A percentile compares a stretch with the other conserved stretches of the same genome.
Evolutionary conservation across 169 alveolate genomes (phyloP).

Genomic region (Amoebophrya sp.): DNA sequence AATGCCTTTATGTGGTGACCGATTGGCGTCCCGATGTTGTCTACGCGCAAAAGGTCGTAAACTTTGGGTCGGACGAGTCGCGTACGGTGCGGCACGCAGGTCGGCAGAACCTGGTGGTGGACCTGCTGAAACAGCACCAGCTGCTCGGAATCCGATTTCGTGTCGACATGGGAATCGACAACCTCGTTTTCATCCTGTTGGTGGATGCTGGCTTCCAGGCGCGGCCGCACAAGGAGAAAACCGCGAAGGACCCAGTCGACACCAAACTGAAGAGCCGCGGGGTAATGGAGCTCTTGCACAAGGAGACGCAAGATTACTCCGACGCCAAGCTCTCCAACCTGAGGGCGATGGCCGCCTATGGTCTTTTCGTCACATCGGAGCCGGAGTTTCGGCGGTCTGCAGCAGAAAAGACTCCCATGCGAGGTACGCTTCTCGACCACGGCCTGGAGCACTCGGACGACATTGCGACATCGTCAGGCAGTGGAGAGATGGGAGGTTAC

Average conservation of each 20-base stretch:
- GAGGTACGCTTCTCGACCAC: not conserved
- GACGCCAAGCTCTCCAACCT: not conserved
- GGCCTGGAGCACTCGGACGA: not conserved
- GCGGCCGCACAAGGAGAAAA: not conserved
- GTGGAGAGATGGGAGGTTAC: not conserved
- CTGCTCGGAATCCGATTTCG: not conserved
- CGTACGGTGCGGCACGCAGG: not conserved
- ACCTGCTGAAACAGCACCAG: not conserved
- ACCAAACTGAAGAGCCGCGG: not conserved
- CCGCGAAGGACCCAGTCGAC: not conserved
- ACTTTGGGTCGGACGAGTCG: not conserved
- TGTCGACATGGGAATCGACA: not conserved
- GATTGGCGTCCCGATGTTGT: not conserved
- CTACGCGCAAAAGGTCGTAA: not conserved
- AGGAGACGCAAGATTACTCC: not conserved
- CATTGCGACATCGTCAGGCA: not conserved
- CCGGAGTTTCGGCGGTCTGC: not conserved
- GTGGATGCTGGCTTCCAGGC: not conserved
- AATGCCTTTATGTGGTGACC: not conserved
- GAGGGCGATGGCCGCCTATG: not conserved
- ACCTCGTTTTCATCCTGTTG: not conserved
- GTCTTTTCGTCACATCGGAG: not conserved
- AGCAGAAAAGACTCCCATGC: not conserved
- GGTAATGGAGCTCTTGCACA: not conserved
- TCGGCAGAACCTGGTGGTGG: not conserved